Percentiles rank a stretch among this genome's conserved stretches.
phyloP scores from a whole-genome alignment of 1,284 basidiomycete genomes.

The Schizophyllum commune region DNA sequence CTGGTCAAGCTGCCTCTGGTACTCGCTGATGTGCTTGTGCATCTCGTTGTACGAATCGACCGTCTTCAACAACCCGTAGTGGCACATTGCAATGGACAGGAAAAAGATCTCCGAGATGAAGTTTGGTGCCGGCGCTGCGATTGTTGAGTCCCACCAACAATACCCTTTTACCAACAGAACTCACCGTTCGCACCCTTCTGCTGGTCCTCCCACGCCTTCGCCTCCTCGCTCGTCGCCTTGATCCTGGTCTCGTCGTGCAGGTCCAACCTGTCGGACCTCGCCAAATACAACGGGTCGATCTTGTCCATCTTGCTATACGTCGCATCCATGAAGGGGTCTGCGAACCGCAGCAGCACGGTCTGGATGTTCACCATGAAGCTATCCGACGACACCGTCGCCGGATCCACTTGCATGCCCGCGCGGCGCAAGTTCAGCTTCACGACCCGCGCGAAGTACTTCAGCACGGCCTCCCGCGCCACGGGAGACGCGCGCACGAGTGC shows the following conservation, averaged over 20 bases:
- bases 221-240: constrained; percentile 83
- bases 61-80: constrained; percentile 80
- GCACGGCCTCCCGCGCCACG: constrained; percentile 73
- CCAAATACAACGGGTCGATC: constrained; percentile 82
- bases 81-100: constrained; percentile 76
- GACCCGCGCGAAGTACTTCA: constrained; percentile 78
- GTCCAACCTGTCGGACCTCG: constrained; percentile 63
- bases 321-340: constrained; percentile 96
- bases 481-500: constrained; percentile 79
- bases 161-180: constrained; percentile 3
- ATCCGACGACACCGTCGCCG: constrained; percentile 81
- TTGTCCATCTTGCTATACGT: constrained; percentile 90
- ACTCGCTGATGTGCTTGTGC: constrained; percentile 68
- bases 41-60: constrained; percentile 68
- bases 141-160: constrained; percentile 1
- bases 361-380: constrained; percentile 93
- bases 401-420: constrained; percentile 75
- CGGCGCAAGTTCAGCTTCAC: constrained; percentile 79
- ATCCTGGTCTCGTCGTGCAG: constrained; percentile 86
- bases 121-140: constrained; percentile 56
- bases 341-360: constrained; percentile 75
- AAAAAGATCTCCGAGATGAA: constrained; percentile 98
- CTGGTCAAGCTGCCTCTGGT: constrained; percentile 72
- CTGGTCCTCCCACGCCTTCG: constrained; percentile 59
- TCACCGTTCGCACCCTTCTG: constrained; percentile 38